phyloP scores from a whole-genome alignment of 2,329 filamentous ascomycete genomes.

The Exophiala lecanii-corni region DNA sequence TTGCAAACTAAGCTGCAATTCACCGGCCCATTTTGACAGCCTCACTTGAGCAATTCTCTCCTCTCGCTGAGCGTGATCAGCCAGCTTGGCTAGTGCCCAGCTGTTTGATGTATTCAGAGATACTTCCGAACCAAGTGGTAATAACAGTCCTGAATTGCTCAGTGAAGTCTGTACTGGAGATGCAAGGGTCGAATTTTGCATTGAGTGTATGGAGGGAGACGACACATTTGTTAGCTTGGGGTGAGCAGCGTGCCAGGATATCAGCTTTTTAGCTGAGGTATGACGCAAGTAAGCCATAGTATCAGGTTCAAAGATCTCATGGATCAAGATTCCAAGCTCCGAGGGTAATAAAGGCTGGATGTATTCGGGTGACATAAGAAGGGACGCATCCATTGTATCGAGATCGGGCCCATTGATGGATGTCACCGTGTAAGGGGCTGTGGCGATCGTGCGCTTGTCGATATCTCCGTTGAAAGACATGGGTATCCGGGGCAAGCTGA shows the following conservation, averaged over 20 bases:
- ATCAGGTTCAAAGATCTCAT: conserved; percentile 69
- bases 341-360: conserved; percentile 72
- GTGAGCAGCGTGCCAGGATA: conserved; percentile 59
- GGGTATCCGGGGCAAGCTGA: conserved; percentile 19
- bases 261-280: conserved; percentile 73
- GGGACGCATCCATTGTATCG: conserved; percentile 85
- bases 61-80: conserved; percentile 56
- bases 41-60: conserved; percentile 63
- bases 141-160: conserved; percentile 29
- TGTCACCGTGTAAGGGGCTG: conserved; percentile 67
- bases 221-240: conserved; percentile 27
- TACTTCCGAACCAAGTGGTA: conserved; percentile 27
- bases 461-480: conserved; percentile 4
- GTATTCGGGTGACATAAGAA: conserved; percentile 90
- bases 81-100: conserved; percentile 58
- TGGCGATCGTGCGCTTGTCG: conserved; percentile 9
- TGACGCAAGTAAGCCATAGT: conserved; percentile 79
- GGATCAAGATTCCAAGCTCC: conserved; percentile 67
- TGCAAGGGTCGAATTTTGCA: conserved; percentile 26
- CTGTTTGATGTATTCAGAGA: conserved; percentile 36
- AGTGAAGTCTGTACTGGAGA: conserved; percentile 26
- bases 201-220: conserved; percentile 23
- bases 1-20: conserved; percentile 70
- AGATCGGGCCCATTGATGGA: conserved; percentile 66
- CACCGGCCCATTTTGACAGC: conserved; percentile 75